phyloP scores from a whole-genome alignment of 352 stramenopile species.

The Globisporangium perplexum region DNA sequence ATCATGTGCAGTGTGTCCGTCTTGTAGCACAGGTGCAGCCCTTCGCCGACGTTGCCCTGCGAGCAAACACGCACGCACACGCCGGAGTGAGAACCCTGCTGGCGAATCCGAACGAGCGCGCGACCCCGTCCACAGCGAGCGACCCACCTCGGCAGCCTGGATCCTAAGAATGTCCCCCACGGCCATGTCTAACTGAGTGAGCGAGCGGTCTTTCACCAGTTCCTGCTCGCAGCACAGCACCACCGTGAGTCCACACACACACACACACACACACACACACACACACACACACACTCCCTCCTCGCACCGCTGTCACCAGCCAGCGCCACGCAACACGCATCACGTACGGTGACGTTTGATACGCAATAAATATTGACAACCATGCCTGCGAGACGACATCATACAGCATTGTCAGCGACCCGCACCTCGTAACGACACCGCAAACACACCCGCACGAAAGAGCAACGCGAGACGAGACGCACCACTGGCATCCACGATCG shows the following conservation, averaged over 20 bases:
- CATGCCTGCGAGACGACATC: slow-evolving; percentile 32
- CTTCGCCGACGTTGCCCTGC: slow-evolving; percentile 77
- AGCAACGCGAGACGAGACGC: slow-evolving; percentile 12
- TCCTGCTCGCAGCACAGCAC: slow-evolving; percentile 24
- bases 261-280: neutral
- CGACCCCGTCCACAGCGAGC: too few species aligned
- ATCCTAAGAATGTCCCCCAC: slow-evolving; percentile 84
- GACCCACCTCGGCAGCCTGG: slow-evolving; percentile 71
- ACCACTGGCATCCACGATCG: slow-evolving; percentile 81
- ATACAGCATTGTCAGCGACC: slow-evolving; percentile 6
- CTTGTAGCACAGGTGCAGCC: slow-evolving; percentile 83
- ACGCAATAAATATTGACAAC: slow-evolving; percentile 92
- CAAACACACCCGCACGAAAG: too few species aligned
- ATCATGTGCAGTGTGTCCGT: slow-evolving; percentile 89
- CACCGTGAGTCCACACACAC: neutral
- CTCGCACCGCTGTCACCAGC: neutral
- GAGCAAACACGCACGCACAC: neutral
- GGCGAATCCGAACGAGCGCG: neutral
- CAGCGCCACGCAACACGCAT: neutral
- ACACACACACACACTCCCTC: neutral
- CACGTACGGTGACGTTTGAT: slow-evolving; percentile 80
- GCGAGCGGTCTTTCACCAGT: slow-evolving; percentile 84
- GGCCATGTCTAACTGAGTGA: slow-evolving; percentile 87
- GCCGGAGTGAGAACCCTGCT: too few species aligned
- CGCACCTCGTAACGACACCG: neutral